Evolutionary conservation across 2,329 filamentous ascomycete species (phyloP).

Genomic region (Sporothrix sp.): DNA sequence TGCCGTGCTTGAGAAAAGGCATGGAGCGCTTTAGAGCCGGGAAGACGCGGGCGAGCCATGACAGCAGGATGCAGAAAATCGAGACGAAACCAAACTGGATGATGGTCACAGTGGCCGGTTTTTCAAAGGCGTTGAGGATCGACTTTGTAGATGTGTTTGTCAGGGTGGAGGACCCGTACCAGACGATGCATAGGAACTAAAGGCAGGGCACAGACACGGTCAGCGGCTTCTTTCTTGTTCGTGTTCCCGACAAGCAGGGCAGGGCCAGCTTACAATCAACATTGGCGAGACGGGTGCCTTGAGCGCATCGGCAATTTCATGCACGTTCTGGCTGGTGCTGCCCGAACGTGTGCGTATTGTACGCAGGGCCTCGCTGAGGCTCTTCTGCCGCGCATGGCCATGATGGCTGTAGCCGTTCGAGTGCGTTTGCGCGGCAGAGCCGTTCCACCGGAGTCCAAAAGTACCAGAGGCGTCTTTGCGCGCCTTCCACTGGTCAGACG

Average conservation of each 20-base stretch:
- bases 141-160: conserved; percentile 98
- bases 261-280: conserved; percentile 57
- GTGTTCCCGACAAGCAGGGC: not conserved
- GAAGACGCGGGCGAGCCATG: conserved; percentile 64
- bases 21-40: conserved; percentile 60
- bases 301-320: conserved; percentile 84
- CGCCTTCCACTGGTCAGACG: conserved; percentile 47
- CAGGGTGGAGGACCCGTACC: conserved; percentile 91
- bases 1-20: conserved; percentile 73
- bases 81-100: conserved; percentile 92
- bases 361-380: conserved; percentile 76
- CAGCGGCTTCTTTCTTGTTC: not conserved
- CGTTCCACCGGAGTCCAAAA: conserved; percentile 24
- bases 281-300: conserved; percentile 81
- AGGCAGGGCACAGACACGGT: not conserved
- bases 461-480: conserved; percentile 35
- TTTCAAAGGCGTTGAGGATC: conserved; percentile 83
- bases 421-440: no score
- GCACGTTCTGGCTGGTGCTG: conserved; percentile 85
- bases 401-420: conserved; percentile 15
- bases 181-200: conserved; percentile 74
- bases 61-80: conserved; percentile 71
- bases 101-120: conserved; percentile 82
- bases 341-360: conserved; percentile 71
- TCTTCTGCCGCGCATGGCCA: conserved; percentile 68